Percentiles rank a stretch among this genome's conserved stretches.
These are phyloP conservation scores for Volutella citrinella DNA, from an alignment of 2,329 filamentous ascomycete species.

Conservation along the genomic window DNA sequence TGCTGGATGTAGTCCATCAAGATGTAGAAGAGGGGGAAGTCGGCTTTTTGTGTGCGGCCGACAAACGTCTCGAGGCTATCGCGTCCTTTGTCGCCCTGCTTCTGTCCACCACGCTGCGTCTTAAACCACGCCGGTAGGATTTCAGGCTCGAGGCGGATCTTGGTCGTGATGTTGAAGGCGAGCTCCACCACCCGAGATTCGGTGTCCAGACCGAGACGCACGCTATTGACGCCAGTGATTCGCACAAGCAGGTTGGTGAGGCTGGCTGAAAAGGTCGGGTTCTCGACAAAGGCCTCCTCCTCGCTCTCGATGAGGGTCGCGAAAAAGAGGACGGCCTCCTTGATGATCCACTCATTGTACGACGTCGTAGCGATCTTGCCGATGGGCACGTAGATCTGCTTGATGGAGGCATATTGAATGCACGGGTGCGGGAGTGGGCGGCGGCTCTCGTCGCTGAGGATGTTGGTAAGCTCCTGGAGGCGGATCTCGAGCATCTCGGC, in stretches of 20 bases:
- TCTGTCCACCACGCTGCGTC: slow-evolving; percentile 36
- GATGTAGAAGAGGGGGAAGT: slow-evolving; percentile 94
- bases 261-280: slow-evolving; percentile 78
- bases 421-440: slow-evolving; percentile 88
- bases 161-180: slow-evolving; percentile 93
- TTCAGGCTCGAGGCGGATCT: slow-evolving; percentile 84
- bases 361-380: slow-evolving; percentile 85
- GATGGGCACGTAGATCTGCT: slow-evolving; percentile 86
- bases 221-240: slow-evolving; percentile 70
- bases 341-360: slow-evolving; percentile 81
- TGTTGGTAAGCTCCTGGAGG: slow-evolving; percentile 62
- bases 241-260: slow-evolving; percentile 82
- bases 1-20: slow-evolving; percentile 96
- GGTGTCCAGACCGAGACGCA: slow-evolving; percentile 73
- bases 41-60: slow-evolving; percentile 80
- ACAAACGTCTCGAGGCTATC: slow-evolving; percentile 77
- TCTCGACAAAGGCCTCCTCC: slow-evolving; percentile 91
- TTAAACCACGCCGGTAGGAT: slow-evolving; percentile 93
- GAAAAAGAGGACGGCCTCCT: slow-evolving; percentile 81
- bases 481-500: slow-evolving; percentile 61
- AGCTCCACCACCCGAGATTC: slow-evolving; percentile 89
- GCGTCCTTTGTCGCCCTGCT: slow-evolving; percentile 37
- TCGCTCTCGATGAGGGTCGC: slow-evolving; percentile 93
- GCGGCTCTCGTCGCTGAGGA: slow-evolving; percentile 86
- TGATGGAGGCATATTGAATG: slow-evolving; percentile 78